Conservation (phyloP, 2,329 filamentous ascomycete species). For the Diaporthe citri region DNA sequence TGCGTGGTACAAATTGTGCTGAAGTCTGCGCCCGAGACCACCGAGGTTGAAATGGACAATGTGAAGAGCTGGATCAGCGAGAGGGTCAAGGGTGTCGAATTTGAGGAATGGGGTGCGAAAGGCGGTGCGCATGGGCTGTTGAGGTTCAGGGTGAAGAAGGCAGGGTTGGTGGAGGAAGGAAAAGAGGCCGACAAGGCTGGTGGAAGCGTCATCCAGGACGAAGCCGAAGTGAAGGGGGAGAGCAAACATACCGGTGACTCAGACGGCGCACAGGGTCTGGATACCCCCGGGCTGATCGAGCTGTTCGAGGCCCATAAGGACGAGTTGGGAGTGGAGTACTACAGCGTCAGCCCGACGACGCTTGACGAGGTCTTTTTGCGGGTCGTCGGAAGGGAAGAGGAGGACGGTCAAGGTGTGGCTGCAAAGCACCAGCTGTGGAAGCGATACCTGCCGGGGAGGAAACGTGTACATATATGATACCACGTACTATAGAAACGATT, state of each 20-base stretch:
- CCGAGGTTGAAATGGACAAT: constrained; percentile 73
- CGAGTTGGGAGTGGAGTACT: constrained; percentile 82
- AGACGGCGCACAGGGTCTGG: constrained; percentile 54
- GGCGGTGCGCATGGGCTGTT: constrained; percentile 36
- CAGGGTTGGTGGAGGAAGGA: constrained; percentile 41
- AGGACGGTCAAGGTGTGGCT: constrained; percentile 57
- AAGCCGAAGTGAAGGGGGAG: not conserved
- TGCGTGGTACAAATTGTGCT: constrained; percentile 87
- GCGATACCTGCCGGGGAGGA: not conserved
- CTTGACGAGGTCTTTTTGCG: constrained; percentile 91
- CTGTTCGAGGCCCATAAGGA: constrained; percentile 79
- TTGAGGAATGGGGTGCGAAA: constrained; percentile 61
- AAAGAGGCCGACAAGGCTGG: not conserved
- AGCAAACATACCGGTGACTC: not conserved
- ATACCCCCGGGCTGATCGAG: constrained; percentile 38
- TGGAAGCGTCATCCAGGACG: not conserved
- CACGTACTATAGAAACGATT: constrained; percentile 8
- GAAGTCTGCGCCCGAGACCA: constrained; percentile 79
- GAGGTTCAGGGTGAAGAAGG: constrained; percentile 35
- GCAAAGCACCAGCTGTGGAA: constrained; percentile 37
- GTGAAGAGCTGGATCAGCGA: constrained; percentile 75
- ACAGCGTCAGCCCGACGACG: constrained; percentile 87
- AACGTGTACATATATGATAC: constrained; percentile 22
- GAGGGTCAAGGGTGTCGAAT: constrained; percentile 72
- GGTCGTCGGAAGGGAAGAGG: constrained; percentile 86